Conservation (phyloP, 2,329 filamentous ascomycete genomes). For the Magnaporthiopsis poae region DNA sequence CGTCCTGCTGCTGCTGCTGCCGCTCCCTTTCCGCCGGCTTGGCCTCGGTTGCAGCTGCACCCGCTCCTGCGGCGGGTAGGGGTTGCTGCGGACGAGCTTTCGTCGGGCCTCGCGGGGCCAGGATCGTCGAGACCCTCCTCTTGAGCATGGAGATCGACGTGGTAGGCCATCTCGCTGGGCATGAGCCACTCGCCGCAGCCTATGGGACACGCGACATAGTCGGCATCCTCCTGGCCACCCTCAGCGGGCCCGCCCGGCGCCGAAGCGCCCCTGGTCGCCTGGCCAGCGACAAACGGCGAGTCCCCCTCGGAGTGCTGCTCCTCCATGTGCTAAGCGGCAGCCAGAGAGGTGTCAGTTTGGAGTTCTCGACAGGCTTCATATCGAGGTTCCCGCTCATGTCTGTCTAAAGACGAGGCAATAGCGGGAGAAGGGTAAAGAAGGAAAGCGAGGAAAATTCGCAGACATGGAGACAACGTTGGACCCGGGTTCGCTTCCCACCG, state of each 20-base stretch:
- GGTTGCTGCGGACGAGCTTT: constrained; percentile 9
- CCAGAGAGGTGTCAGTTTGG: constrained; percentile 2
- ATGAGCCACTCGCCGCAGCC: constrained; percentile 51
- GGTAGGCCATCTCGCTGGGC: constrained; percentile 42
- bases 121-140: constrained; percentile 5
- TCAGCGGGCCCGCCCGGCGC: constrained; percentile 15
- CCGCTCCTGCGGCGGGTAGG: neutral
- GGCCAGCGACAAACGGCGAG: constrained; percentile 10
- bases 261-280: constrained; percentile 4
- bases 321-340: constrained; percentile 22
- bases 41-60: neutral
- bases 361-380: neutral
- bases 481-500: neutral
- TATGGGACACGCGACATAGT: constrained; percentile 43
- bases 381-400: neutral
- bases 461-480: neutral
- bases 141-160: constrained; percentile 49
- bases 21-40: neutral
- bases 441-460: neutral
- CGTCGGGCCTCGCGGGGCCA: neutral
- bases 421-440: neutral
- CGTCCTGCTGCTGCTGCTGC: neutral
- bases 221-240: constrained; percentile 19
- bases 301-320: constrained; percentile 11
- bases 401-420: neutral